These are phyloP conservation scores for Solanum okadae DNA, from an alignment of 257 asterid genomes.

Conservation along the genomic window DNA sequence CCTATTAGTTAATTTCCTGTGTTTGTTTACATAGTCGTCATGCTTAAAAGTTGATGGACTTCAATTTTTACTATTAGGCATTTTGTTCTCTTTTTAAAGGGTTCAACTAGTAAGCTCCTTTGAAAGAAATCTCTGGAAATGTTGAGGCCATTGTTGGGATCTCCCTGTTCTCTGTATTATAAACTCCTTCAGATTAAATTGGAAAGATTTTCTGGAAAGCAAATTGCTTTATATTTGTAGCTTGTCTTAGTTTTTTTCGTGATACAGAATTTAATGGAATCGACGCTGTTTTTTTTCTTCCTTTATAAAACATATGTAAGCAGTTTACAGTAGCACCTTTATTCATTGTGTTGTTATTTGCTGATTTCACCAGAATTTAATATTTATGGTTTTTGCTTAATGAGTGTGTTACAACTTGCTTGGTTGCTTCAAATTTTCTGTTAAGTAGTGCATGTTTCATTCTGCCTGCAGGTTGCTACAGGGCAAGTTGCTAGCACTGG, in stretches of 20 bases:
- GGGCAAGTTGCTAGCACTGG: slow-evolving; percentile 85
- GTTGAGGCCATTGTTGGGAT: neutral
- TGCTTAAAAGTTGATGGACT: neutral
- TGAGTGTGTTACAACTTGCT: neutral
- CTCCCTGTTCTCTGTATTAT: neutral
- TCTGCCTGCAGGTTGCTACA: slow-evolving; percentile 46
- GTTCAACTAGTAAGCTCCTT: neutral
- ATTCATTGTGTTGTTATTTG: neutral
- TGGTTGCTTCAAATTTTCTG: neutral
- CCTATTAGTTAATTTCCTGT: neutral
- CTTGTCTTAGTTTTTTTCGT: neutral
- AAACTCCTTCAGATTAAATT: neutral
- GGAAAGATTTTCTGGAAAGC: neutral
- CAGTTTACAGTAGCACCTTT: neutral
- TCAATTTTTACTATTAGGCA: neutral
- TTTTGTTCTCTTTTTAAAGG: neutral
- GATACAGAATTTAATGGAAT: neutral
- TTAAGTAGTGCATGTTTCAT: neutral
- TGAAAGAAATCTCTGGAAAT: neutral
- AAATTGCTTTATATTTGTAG: neutral
- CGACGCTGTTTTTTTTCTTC: neutral
- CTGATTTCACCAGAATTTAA: neutral
- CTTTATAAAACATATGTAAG: neutral
- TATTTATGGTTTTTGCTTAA: neutral
- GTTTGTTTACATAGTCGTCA: neutral